Evolutionary conservation across 495 filamentous ascomycete genomes (phyloP), one percentile per base, ranked within the genome.

Genomic region (Aspergillus haitiensis): DNA sequence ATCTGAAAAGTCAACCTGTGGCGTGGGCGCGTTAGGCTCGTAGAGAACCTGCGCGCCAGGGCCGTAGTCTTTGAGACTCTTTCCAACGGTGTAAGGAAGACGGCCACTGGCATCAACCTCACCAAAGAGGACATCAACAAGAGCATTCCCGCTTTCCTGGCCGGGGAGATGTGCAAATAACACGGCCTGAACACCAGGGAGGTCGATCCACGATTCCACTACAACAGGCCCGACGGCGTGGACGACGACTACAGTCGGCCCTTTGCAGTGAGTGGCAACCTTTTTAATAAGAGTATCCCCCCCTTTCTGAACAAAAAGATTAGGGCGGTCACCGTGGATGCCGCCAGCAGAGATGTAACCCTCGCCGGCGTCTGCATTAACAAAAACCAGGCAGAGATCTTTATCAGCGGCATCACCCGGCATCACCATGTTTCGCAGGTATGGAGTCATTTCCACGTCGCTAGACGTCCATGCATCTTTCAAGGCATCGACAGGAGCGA

Each of bases 61-160:
- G 0, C 94, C 94, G 60, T 96, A 97, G 70, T 97, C 92, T 39
- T 86, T 79, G 0, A 92, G 75, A 0, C 76, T 82, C 65, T 90
- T 94, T 37, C 88, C 93, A 55, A 97, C 88, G 0, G 94, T 98
- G 70, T 93, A 98, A 0, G 93, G 93, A 3, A 97, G 75, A 15
- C 88, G 87, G 31, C 93, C 93, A 35, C 88, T 93, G 3, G 92
- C 92, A 65, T 96, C 94, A 18, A 88, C 79, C 10, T 87, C 85
- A 12, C 93, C 94, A 42, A 97, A 91, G 4, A 97, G 77, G 13
- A 98, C 81, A 67, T 97, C 92, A 1, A 83, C 81, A 7, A 98
- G 73, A 1, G 93, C 89, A 52, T 92, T 89, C 8, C 94, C 94
- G 42, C 89, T 92, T 70, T 97, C 93, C 72, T 97, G 84, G 6